Evolutionary conservation across 805 yeast genomes (phyloP).

Genomic region (Nakazawaea molendinolei): DNA sequence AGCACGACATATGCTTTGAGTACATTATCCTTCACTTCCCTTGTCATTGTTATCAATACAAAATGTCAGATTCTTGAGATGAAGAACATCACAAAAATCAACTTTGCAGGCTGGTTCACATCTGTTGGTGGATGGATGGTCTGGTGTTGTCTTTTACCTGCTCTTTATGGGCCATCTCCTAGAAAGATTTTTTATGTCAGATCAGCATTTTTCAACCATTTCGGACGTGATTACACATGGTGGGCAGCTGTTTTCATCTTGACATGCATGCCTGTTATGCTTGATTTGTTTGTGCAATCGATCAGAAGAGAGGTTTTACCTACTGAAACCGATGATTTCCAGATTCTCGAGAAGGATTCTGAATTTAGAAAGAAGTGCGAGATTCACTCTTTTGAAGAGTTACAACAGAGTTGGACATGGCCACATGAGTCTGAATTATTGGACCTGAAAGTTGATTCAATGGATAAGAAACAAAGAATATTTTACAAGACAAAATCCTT

Average conservation of each 20-base stretch:
- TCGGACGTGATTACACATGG: slow-evolving; percentile 78
- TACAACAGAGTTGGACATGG: slow-evolving; percentile 77
- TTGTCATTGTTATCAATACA: slow-evolving; percentile 66
- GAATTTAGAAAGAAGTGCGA: slow-evolving; percentile 67
- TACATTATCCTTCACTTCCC: slow-evolving; percentile 62
- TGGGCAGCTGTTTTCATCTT: slow-evolving; percentile 73
- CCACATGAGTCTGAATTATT: slow-evolving; percentile 25
- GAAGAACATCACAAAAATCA: slow-evolving; percentile 64
- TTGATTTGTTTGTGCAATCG: slow-evolving; percentile 61
- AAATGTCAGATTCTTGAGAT: slow-evolving; percentile 80
- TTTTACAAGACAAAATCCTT: slow-evolving; percentile 23
- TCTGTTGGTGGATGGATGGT: slow-evolving; percentile 80
- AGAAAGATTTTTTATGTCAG: slow-evolving; percentile 64
- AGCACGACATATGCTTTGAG: slow-evolving; percentile 82
- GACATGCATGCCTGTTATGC: slow-evolving; percentile 48
- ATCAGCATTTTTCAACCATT: slow-evolving; percentile 59
- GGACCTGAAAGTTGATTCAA: slow-evolving; percentile 19
- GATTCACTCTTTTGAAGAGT: slow-evolving; percentile 60
- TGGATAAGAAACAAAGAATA: slow-evolving; percentile 14
- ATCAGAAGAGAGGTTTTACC: slow-evolving; percentile 51
- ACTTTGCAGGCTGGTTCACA: slow-evolving; percentile 55
- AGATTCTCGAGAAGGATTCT: slow-evolving; percentile 64
- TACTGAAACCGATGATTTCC: slow-evolving; percentile 74
- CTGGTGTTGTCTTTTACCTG: slow-evolving; percentile 77
- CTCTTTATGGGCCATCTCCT: slow-evolving; percentile 47